Base-by-base conservation (phyloP, 2,329 filamentous ascomycete species). In the Claviceps capensis region DNA sequence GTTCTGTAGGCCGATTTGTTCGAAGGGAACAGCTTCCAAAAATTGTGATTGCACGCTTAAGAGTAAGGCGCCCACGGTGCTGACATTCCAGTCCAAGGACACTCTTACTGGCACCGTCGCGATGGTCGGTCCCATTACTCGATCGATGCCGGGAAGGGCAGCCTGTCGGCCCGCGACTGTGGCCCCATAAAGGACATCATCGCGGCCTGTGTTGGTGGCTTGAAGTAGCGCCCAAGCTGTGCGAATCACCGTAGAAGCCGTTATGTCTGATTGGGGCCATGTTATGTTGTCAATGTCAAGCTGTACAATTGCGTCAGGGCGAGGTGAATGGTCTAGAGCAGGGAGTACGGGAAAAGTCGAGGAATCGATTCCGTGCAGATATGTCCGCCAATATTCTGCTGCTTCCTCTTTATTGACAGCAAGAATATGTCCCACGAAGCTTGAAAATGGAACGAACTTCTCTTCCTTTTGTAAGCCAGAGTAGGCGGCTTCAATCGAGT, bases 181-280 rank as follows among this genome's bases (percentile, higher is more conserved):
- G 51, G 67, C 64, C 0, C 72, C 72, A 49, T 73, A 73, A 5
- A 69, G 59, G 9, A 73, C 62, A 49, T 73, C 70, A 1, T 65
- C 34, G 0, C 52, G 54, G 1, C 54, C 75, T 2, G 69, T 59
- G 55, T 81, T 81, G 7, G 65, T 64, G 19, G 69, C 64, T 4
- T 79, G 58, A 1, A 83, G 59, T 48, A 75, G 71, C 8, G 72
- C 70, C 59, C 76, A 71, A 0, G 79, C 77, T 34, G 74, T 71
- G 1, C 56, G 53, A 11, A 62, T 38, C 3, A 59, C 2, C 0
- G 50, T 59, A 0, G 59, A 50, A 2, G 50, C 45, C 0, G 56
- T 59, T 1, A 48, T 48, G 72, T 52, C 72, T 9, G 42, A 44
- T 6, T 36, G 37, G 14, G 16, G 37, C 37, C 13, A 14, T 38